These are phyloP conservation scores for Geranium incanum DNA, from an alignment of 441 rosid species.

Conservation along the genomic window DNA sequence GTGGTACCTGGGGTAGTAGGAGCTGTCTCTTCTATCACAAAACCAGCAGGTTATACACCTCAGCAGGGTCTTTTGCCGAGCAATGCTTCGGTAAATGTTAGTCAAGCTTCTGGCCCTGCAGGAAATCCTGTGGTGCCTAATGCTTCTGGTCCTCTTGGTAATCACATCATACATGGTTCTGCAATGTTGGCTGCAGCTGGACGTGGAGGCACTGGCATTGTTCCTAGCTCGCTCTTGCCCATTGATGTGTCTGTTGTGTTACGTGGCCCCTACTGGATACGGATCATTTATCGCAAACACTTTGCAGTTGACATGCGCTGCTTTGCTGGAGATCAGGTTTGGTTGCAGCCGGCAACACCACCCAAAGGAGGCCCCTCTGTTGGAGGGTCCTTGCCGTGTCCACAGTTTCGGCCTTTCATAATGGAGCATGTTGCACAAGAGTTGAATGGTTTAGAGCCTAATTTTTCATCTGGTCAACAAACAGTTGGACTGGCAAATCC, in stretches of 20 bases:
- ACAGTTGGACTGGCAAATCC: slow-evolving; percentile 47
- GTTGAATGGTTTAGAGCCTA: slow-evolving; percentile 80
- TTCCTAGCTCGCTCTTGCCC: slow-evolving; percentile 92
- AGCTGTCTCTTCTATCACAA: slow-evolving; percentile 43
- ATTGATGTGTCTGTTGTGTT: slow-evolving; percentile 97
- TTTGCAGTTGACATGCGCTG: slow-evolving; percentile 99
- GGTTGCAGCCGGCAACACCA: slow-evolving; percentile 99
- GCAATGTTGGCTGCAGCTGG: slow-evolving; percentile 76
- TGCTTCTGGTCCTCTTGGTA: slow-evolving; percentile 49
- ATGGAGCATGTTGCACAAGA: slow-evolving; percentile 99
- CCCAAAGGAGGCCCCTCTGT: slow-evolving; percentile 86
- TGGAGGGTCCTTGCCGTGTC: slow-evolving; percentile 98
- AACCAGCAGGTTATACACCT: slow-evolving; percentile 53
- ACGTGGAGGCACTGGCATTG: slow-evolving; percentile 95
- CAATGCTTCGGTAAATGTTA: slow-evolving; percentile 5
- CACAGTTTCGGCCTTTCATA: slow-evolving; percentile 98
- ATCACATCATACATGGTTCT: slow-evolving; percentile 51
- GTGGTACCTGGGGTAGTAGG: slow-evolving; percentile 48
- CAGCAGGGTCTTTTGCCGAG: slow-evolving; percentile 49
- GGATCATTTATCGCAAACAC: slow-evolving; percentile 84
- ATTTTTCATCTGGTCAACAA: slow-evolving; percentile 61
- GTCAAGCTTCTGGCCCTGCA: slow-evolving; percentile 39
- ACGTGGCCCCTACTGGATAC: slow-evolving; percentile 98
- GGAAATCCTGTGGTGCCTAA: slow-evolving; percentile 44
- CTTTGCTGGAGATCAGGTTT: slow-evolving; percentile 98